Base-by-base conservation (phyloP, 768 basidiomycete species). In the Boletellus ananas region DNA sequence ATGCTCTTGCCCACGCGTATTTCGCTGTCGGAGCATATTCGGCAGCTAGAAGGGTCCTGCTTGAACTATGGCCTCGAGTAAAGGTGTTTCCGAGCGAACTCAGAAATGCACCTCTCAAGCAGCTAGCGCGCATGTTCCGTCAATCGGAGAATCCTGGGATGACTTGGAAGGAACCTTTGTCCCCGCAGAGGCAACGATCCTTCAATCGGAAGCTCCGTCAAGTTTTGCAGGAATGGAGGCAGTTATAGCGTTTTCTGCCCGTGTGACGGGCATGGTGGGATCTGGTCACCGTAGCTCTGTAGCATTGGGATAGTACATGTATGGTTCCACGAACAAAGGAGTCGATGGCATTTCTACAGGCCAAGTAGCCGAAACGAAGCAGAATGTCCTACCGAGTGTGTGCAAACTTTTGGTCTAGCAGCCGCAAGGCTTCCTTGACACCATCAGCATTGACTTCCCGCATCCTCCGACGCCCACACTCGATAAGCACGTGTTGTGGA, bases 401-500 rank as follows among this genome's bases (percentile, higher is more conserved):
- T 50, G 74, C 69, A 66, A 79, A 79, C 57, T 79, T 84, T 38
- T 79, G 70, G 61, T 93, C 89, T 34, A 93, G 74, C 21, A 92
- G 65, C 51, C 84, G 81, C 20, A 92, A 67, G 6, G 89, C 90
- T 55, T 90, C 85, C 45, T 74, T 79, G 25, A 93, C 85, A 16
- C 81, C 86, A 49, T 86, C 85, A 16, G 81, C 72, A 52, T 80
- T 79, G 13, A 92, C 90, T 62, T 86, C 81, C 20, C 80, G 79
- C 40, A 87, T 65, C 41, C 63, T 71, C 50, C 78, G 74, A 44
- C 75, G 78, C n/a, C 84, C 83, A 63, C 85, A 87, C 52, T 76
- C 75, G 34, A 83, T 65, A 35, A 83, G 66, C 7, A 84, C 72
- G 37, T 85, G 83, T 52, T 85, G 78, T 3, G 83, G 81, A 4